Conservation (phyloP, 805 yeast species). For the Ogataea trehaloabstinens region DNA sequence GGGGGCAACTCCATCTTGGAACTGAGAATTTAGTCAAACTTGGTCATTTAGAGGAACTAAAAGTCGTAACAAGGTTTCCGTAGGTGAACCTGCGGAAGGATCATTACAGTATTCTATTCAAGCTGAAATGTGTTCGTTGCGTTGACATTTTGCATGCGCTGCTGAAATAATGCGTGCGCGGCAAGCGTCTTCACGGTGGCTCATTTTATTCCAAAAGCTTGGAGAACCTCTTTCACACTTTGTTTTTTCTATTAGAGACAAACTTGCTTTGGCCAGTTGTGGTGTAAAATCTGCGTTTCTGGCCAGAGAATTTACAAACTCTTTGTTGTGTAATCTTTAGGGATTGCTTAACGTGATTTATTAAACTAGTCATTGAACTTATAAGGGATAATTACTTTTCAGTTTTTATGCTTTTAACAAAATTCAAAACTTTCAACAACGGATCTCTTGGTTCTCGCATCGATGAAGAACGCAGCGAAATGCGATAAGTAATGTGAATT, state of each 20-base stretch:
- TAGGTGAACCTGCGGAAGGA: conserved; percentile 12
- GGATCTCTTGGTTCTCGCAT: conserved; percentile 15
- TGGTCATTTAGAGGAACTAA: conserved; percentile 11
- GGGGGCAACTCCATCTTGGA: conserved; percentile 11
- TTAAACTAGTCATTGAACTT: conserved; percentile 1
- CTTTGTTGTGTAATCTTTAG: conserved; percentile 1
- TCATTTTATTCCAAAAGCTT: conserved; percentile 2
- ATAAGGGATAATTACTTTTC: conserved; percentile 1
- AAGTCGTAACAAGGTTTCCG: conserved; percentile 12
- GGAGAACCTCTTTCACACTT: conserved; percentile 8
- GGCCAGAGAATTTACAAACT: conserved; percentile 11
- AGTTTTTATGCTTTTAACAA: conserved; percentile 3
- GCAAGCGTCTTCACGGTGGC: neutral
- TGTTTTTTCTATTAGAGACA: conserved; percentile 12
- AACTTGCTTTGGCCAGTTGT: conserved; percentile 12
- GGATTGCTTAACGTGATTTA: neutral
- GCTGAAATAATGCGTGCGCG: conserved; percentile 11
- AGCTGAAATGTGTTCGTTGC: conserved; percentile 3
- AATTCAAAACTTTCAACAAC: conserved; percentile 12
- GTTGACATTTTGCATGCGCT: conserved; percentile 4
- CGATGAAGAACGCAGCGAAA: conserved; percentile 6
- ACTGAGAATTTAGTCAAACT: conserved; percentile 8
- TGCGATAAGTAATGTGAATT: neutral
- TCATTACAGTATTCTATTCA: conserved; percentile 9
- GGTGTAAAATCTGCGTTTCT: conserved; percentile 7